Base-by-base conservation (phyloP, 768 basidiomycete species). In the Kwoniella shandongensis region DNA sequence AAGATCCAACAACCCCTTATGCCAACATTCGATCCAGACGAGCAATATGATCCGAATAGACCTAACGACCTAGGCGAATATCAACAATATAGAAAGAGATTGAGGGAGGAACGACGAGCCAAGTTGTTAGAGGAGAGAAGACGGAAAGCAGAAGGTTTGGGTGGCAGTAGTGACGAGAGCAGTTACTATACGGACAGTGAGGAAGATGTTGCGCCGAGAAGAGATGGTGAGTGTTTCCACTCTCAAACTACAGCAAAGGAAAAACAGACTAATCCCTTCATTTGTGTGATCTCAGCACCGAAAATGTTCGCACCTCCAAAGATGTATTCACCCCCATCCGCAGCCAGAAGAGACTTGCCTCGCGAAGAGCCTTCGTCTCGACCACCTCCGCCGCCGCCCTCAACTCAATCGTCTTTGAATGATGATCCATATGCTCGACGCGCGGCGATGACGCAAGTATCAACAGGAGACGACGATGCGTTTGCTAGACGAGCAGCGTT, bases 41-140 rank as follows among this genome's bases (percentile, higher is more conserved):
- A 76, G 44, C 62, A 65, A 48, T 76, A 76, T 44, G 72, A 76
- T 41, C 75, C 75, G 10, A 69, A 71, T 47, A 52, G 70, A 58
- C 75, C 75, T 1, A 76, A 76, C 47, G 75, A 76, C 41, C 55
- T 76, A 11, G 69, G 70, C 42, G 70, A 73, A 57, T 76, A 70
- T 44, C 69, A 69, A 51, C 53, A 57, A n/a, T 76, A 73, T 46
- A 44, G 75, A 20, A 69, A 69, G 53, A 57, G 64, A 22, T 29
- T 67, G 23, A 47, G 68, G n/a, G 75, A 69, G 47, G 75, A 76
- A 49, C 55, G 55, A 13, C 39, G 62, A 32, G 58, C 59, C 30
- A 54, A 65, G 18, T 35, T 63, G 44, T 30, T 63, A 1, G 74
- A 67, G 54, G 66, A 72, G 25, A 56, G 61, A 42, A 57, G 65